Evolutionary conservation across 331 rosid genomes (phyloP).

Genomic region (Erythrophleum ivorense): DNA sequence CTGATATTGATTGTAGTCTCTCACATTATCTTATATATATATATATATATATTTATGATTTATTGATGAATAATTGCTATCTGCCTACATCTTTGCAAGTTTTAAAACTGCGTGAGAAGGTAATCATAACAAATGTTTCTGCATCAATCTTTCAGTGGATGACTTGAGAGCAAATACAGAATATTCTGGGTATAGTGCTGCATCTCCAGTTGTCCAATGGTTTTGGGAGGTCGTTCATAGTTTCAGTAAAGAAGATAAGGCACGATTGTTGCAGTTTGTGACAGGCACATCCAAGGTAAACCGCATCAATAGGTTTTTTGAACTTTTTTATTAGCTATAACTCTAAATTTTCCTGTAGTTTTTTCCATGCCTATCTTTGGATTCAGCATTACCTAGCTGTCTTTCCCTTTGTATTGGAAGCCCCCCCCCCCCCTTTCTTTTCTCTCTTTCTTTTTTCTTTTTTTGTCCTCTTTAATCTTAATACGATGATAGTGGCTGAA

Average conservation of each 20-base stretch:
- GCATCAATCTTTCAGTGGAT: slow-evolving; percentile 76
- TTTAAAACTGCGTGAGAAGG: slow-evolving; percentile 16
- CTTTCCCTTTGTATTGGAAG: not conserved
- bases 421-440: not conserved
- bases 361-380: slow-evolving; percentile 5
- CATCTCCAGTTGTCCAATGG: slow-evolving; percentile 91
- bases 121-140: slow-evolving; percentile 34
- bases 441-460: not conserved
- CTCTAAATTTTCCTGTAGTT: not conserved
- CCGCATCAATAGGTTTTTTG: slow-evolving; percentile 15
- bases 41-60: not conserved
- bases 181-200: slow-evolving; percentile 93
- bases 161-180: slow-evolving; percentile 98
- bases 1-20: slow-evolving; percentile 95
- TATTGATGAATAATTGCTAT: not conserved
- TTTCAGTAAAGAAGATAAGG: slow-evolving; percentile 98
- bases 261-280: slow-evolving; percentile 97
- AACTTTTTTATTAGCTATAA: not conserved
- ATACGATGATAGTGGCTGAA: slow-evolving; percentile 20
- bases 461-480: not conserved
- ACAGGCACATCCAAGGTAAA: slow-evolving; percentile 98
- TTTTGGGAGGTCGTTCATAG: slow-evolving; percentile 96
- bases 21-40: not conserved
- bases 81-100: not conserved
- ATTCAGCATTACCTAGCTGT: not conserved